Percentiles rank a stretch among this genome's conserved stretches.
phyloP scores from a whole-genome alignment of 164 flowering plant genomes.

The Pachysandra terminalis region DNA sequence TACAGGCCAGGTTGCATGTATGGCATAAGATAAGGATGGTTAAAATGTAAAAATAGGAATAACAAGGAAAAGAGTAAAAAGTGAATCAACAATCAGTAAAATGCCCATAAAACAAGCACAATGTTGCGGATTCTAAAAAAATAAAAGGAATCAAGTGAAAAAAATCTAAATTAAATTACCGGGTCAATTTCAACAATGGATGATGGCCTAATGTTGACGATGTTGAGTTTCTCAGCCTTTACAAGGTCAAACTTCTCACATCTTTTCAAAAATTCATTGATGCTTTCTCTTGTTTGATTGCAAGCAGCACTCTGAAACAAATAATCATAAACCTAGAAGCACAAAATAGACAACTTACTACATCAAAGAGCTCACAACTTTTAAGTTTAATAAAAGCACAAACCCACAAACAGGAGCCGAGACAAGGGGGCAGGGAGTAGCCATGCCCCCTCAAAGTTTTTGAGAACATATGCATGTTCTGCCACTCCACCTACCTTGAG shows the following conservation, averaged over 20 bases:
- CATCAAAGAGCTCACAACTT: background rate
- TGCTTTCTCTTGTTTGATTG: conserved; percentile 55
- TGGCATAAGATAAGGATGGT: background rate
- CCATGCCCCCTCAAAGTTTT: no score
- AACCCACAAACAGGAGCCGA: no score
- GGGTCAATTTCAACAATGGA: conserved; percentile 33
- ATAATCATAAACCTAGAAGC: conserved; percentile 65
- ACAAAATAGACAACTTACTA: background rate
- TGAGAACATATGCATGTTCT: no score
- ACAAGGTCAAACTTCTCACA: conserved; percentile 52
- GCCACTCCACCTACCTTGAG: no score
- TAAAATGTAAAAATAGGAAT: background rate
- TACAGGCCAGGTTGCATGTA: background rate
- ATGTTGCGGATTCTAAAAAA: background rate
- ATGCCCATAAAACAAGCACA: background rate
- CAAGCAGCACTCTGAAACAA: conserved; percentile 51
- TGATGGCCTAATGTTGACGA: conserved; percentile 61
- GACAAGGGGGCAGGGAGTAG: no score
- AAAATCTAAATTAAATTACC: conserved; percentile 29
- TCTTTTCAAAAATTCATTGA: conserved; percentile 40
- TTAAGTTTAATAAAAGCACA: background rate
- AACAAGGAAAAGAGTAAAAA: background rate
- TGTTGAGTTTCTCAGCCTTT: conserved; percentile 61
- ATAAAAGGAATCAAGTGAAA: background rate
- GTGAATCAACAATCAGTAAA: background rate